Evolutionary conservation across 2,329 filamentous ascomycete species (phyloP), one percentile per base, ranked within the genome.

Genomic region (Calonectria fujianensis): DNA sequence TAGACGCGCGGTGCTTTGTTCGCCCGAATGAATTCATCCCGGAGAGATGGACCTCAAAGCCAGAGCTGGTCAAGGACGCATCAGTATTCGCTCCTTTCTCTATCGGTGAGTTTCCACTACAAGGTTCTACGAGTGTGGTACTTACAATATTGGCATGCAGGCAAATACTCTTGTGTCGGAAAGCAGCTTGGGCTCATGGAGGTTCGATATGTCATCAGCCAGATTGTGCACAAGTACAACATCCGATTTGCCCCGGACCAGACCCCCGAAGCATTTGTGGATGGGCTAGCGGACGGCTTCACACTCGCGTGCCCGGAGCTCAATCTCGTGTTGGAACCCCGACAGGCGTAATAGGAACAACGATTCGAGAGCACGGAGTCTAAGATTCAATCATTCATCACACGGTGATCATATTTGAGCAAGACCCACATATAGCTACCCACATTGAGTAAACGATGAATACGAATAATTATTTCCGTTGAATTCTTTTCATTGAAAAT

Each of bases 31-130:
- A 84, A 29, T 86, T 86, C 65, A 80, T 87, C 8, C 85, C 85
- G 2, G 85, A 87, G 68, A 79, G 85, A 32, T 87, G 84, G 84
- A 84, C 81, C 2, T 80, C 79, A 5, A 74, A 70, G 18, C 80
- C 80, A 3, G 82, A 86, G 11, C 73, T 86, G 72, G 77, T 83
- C n/a, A 81, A 77, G 29, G 81, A 86, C 65, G 69, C 74, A 31
- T 76, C 79, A 1, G 84, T 82, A 1, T 85, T 80, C 69, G 72
- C 72, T 1, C 85, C 85, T 0, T 86, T 85, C 61, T 81, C 80
- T 1, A 83, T 78, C n/a, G 82, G 82, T 81, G 74, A 48, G 75
- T 67, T 48, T 48, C 18, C 0, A 4, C 2, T 1, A 10, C 9
- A 1, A 8, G 24, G 4, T 35, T 18, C 29, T 1, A 27, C 1